phyloP scores from a whole-genome alignment of 768 basidiomycete genomes.

The Jaapia argillacea region DNA sequence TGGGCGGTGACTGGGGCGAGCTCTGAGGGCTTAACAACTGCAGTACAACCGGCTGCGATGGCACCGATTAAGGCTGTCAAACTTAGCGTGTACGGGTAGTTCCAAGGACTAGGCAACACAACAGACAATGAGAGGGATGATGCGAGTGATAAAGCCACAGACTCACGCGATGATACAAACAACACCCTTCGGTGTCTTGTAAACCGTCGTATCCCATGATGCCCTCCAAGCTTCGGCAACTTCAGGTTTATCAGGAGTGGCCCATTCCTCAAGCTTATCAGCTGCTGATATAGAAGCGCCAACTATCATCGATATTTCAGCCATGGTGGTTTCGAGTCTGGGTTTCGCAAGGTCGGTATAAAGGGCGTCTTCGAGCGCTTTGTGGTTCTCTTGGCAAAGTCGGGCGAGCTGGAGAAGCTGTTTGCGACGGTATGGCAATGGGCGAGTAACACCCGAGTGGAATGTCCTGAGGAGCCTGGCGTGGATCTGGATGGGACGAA shows the following conservation, averaged over 20 bases:
- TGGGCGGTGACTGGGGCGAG: slow-evolving; percentile 9
- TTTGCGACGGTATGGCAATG: slow-evolving; percentile 14
- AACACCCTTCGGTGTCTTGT: slow-evolving; percentile 16
- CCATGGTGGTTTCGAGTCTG: slow-evolving; percentile 10
- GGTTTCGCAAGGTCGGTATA: slow-evolving; percentile 14
- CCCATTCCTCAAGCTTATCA: slow-evolving; percentile 15
- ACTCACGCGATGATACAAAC: slow-evolving; percentile 13
- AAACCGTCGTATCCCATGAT: slow-evolving; percentile 13
- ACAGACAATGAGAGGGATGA: too few relatives aligned
- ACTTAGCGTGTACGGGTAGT: slow-evolving; percentile 9
- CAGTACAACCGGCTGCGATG: slow-evolving; percentile 20
- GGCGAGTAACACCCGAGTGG: slow-evolving; percentile 11
- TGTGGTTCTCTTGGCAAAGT: slow-evolving; percentile 16
- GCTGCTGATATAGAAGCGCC: slow-evolving; percentile 9
- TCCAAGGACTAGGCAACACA: slow-evolving; percentile 7
- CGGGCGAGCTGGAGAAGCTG: slow-evolving; percentile 16
- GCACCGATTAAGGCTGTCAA: slow-evolving; percentile 14
- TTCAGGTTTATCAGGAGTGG: slow-evolving; percentile 7
- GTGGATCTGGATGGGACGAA: background rate
- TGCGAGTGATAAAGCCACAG: background rate
- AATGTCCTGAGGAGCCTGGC: slow-evolving; percentile 8
- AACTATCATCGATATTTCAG: slow-evolving; percentile 11
- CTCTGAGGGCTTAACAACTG: slow-evolving; percentile 20
- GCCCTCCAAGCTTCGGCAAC: slow-evolving; percentile 8
- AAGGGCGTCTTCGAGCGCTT: slow-evolving; percentile 11